These are phyloP conservation scores for Pichia sp. DNA, from an alignment of 1,139 yeast species.

Conservation along the genomic window DNA sequence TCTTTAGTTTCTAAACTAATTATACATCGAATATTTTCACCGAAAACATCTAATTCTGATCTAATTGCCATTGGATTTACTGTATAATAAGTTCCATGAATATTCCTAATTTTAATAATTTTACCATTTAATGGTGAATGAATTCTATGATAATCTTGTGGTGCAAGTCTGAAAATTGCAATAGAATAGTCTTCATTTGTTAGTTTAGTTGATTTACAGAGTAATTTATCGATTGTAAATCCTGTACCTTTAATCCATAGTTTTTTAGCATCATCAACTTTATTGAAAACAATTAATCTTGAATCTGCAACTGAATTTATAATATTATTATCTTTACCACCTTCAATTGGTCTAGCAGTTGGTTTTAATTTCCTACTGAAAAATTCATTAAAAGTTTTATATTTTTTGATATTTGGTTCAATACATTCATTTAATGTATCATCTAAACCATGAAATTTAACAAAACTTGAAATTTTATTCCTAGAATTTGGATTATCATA, in stretches of 20 bases:
- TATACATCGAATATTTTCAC: conserved; percentile 78
- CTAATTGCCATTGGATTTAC: conserved; percentile 97
- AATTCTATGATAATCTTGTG: conserved; percentile 94
- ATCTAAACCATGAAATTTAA: conserved; percentile 73
- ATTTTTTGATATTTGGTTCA: conserved; percentile 41
- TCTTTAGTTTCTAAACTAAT: conserved; percentile 66
- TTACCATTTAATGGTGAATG: conserved; percentile 80
- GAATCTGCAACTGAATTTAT: conserved; percentile 86
- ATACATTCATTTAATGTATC: conserved; percentile 51
- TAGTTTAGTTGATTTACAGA: conserved; percentile 40
- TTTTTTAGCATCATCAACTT: conserved; percentile 57
- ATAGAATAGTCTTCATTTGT: conserved; percentile 45
- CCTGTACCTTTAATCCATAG: conserved; percentile 88
- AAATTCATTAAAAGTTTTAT: conserved; percentile 76
- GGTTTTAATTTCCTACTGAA: conserved; percentile 74
- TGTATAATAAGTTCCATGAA: conserved; percentile 88
- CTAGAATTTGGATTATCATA: conserved; percentile 67
- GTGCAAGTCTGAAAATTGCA: conserved; percentile 83
- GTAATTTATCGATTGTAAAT: conserved; percentile 59
- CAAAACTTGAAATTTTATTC: conserved; percentile 65
- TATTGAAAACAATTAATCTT: conserved; percentile 64
- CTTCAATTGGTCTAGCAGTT: conserved; percentile 64
- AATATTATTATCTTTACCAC: conserved; percentile 30
- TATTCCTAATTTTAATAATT: conserved; percentile 55
- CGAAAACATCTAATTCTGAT: conserved; percentile 82